Conservation (phyloP, 1,284 basidiomycete species). For the Ganoderma leucocontextum region DNA sequence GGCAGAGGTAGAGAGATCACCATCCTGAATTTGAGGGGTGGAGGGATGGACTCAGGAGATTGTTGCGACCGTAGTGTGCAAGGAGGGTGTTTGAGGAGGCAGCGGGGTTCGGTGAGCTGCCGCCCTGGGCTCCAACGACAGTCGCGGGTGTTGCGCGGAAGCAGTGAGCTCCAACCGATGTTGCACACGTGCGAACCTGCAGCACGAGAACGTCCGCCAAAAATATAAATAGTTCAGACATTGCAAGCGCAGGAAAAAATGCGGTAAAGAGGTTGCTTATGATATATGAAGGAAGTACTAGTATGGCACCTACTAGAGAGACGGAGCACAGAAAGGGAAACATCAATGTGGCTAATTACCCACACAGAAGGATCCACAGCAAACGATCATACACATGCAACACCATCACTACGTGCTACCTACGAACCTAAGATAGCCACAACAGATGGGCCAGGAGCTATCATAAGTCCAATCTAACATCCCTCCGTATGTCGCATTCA, state of each 20-base stretch:
- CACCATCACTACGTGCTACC: not conserved
- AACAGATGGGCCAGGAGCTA: not conserved
- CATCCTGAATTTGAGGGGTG: slow-evolving; percentile 1
- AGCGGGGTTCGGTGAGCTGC: not conserved
- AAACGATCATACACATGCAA: not conserved
- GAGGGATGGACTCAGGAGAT: not conserved
- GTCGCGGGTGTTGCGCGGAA: slow-evolving; percentile 1
- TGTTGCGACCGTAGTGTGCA: not conserved
- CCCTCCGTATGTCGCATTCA: not conserved
- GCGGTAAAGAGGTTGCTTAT: not conserved
- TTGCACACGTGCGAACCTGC: not conserved
- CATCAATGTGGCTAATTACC: not conserved
- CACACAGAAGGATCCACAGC: not conserved
- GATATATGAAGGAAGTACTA: not conserved
- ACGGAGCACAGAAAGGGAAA: not conserved
- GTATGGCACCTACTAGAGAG: not conserved
- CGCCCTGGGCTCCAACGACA: not conserved
- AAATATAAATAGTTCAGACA: not conserved
- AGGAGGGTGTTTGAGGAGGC: not conserved
- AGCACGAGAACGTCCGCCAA: not conserved
- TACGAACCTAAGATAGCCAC: not conserved
- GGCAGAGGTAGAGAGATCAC: not conserved
- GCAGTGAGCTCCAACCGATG: not conserved
- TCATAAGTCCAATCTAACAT: not conserved
- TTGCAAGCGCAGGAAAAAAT: not conserved